Percentiles rank a stretch among this genome's conserved stretches.
phyloP scores from a whole-genome alignment of 768 basidiomycete species.

The Phlebiopsis flavidoalba region DNA sequence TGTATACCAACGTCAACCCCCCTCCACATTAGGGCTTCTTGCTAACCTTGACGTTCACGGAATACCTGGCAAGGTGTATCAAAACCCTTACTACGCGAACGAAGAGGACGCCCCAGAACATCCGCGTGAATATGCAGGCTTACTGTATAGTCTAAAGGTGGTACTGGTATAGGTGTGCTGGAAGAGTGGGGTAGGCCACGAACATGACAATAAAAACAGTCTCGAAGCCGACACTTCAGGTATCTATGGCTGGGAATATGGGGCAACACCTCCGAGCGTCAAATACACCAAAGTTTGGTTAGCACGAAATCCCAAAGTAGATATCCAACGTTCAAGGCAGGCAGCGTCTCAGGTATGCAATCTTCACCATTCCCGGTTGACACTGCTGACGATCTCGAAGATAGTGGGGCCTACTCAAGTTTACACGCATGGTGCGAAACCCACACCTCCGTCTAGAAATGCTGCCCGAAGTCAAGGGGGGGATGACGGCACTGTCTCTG shows the following conservation, averaged over 20 bases:
- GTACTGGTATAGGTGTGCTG: conserved; percentile 48
- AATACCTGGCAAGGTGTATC: conserved; percentile 61
- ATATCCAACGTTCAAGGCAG: conserved; percentile 15
- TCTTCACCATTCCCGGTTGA: not conserved
- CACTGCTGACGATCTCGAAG: conserved; percentile 25
- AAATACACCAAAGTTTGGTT: conserved; percentile 55
- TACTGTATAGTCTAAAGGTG: conserved; percentile 70
- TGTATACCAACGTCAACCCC: conserved; percentile 46
- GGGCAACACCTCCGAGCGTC: conserved; percentile 58
- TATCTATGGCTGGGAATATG: conserved; percentile 79
- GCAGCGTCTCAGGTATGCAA: conserved; percentile 48
- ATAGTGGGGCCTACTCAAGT: conserved; percentile 74
- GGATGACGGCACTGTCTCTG: conserved; percentile 75
- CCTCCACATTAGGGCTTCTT: conserved; percentile 42
- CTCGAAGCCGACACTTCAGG: conserved; percentile 11
- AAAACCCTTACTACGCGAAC: conserved; percentile 76
- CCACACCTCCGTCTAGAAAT: conserved; percentile 39
- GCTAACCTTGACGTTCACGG: conserved; percentile 39
- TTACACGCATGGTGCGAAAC: conserved; percentile 64
- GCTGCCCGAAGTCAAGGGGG: conserved; percentile 52
- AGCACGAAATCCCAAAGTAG: conserved; percentile 16
- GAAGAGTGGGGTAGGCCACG: conserved; percentile 50
- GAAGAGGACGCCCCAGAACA: conserved; percentile 60
- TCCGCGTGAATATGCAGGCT: conserved; percentile 76
- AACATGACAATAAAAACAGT: not conserved